Evolutionary conservation across 2,329 filamentous ascomycete species (phyloP).

Genomic region (Paraphoma chrysanthemicola): DNA sequence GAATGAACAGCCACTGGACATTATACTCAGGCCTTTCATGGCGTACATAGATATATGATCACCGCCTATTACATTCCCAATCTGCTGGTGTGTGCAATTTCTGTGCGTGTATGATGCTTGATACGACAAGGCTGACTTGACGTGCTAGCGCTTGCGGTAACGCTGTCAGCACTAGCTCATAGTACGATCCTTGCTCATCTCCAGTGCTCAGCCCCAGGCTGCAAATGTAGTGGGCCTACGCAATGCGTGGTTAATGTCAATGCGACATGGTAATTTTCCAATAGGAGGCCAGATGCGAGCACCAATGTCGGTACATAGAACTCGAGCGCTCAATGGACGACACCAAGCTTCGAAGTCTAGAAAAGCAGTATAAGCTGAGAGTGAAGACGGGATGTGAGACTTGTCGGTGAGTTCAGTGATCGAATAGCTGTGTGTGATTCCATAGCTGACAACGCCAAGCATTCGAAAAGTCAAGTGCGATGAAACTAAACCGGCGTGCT

Average conservation of each 20-base stretch:
- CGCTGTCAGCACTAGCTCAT: neutral
- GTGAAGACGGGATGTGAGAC: constrained; percentile 41
- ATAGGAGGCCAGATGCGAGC: neutral
- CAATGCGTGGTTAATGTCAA: too few species aligned
- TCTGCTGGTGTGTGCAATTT: neutral
- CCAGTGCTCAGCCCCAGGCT: neutral
- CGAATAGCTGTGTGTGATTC: neutral
- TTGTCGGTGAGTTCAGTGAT: constrained; percentile 31
- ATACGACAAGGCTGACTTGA: neutral
- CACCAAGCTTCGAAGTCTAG: constrained; percentile 29
- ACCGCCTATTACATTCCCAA: neutral
- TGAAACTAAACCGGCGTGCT: constrained; percentile 41
- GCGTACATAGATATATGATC: constrained; percentile 6
- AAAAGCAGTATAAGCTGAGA: constrained; percentile 36
- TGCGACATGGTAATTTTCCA: neutral
- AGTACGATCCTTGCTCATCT: neutral
- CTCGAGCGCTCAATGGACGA: constrained; percentile 26
- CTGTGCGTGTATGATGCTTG: neutral
- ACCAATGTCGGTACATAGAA: neutral
- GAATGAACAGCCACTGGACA: neutral
- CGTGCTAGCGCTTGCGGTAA: too few species aligned
- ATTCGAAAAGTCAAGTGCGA: constrained; percentile 48
- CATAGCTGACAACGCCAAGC: constrained; percentile 15
- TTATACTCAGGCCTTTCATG: neutral
- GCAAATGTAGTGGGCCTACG: neutral